Evolutionary conservation across 257 asterid genomes (phyloP).

Genomic region (Hygrophila difformis): DNA sequence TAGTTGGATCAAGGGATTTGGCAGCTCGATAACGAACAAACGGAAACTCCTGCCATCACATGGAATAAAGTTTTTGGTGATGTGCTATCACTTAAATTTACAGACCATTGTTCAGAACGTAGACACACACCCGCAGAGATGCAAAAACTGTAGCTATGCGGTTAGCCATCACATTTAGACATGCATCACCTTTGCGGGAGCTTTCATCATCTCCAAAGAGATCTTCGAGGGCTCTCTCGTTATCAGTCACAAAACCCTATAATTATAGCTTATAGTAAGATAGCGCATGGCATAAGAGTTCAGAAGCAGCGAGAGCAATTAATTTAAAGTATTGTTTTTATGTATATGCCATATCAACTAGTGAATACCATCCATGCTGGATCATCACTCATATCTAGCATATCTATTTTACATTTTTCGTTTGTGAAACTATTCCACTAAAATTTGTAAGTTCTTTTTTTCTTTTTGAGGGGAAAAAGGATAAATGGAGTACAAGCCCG

Average conservation of each 20-base stretch:
- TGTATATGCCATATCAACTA: neutral
- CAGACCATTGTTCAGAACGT: slow-evolving; percentile 12
- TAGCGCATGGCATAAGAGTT: slow-evolving; percentile 2
- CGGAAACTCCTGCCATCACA: slow-evolving; percentile 81
- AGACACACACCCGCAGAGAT: slow-evolving; percentile 67
- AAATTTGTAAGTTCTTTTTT: neutral
- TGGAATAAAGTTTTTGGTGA: slow-evolving; percentile 11
- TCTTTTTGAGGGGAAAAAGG: too few relatives aligned
- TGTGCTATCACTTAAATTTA: slow-evolving; percentile 6
- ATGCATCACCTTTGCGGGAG: slow-evolving; percentile 68
- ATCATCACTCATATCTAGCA: slow-evolving; percentile 9
- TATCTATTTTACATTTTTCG: slow-evolving; percentile 4
- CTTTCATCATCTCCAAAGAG: slow-evolving; percentile 93
- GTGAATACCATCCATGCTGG: slow-evolving; percentile 4
- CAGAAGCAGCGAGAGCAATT: slow-evolving; percentile 7
- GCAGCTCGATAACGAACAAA: slow-evolving; percentile 87
- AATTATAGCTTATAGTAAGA: slow-evolving; percentile 8
- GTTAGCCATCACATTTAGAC: slow-evolving; percentile 78
- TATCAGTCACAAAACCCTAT: slow-evolving; percentile 89
- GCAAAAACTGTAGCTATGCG: slow-evolving; percentile 96
- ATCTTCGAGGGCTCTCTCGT: slow-evolving; percentile 91
- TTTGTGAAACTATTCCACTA: slow-evolving; percentile 6
- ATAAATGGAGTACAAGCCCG: too few relatives aligned
- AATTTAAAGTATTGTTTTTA: slow-evolving; percentile 1
- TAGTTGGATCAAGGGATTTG: slow-evolving; percentile 83